These are phyloP conservation scores for Fusarium miscanthi DNA, from an alignment of 2,329 filamentous ascomycete genomes.

Conservation along the genomic window DNA sequence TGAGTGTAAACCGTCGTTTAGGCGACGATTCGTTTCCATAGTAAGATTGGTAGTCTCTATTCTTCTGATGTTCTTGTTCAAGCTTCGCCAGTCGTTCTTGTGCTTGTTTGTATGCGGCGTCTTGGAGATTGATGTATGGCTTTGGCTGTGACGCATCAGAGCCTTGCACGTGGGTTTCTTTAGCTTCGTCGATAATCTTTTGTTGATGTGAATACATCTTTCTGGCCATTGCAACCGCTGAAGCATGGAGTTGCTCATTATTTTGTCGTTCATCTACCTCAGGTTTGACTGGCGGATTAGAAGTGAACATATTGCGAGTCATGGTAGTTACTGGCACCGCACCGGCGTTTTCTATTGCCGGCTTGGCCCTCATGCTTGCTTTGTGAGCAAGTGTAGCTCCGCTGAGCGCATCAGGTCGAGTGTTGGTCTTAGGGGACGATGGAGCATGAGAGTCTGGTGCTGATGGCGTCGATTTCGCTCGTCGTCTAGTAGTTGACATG, in stretches of 20 bases:
- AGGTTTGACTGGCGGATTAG: constrained; percentile 75
- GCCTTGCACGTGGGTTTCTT: constrained; percentile 52
- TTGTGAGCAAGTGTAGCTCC: constrained; percentile 77
- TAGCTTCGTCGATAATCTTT: constrained; percentile 65
- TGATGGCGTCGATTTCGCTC: constrained; percentile 73
- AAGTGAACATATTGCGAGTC: constrained; percentile 80
- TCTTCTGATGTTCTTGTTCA: constrained; percentile 74
- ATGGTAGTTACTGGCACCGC: constrained; percentile 76
- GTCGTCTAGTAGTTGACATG: constrained; percentile 69
- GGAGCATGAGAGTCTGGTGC: constrained; percentile 37
- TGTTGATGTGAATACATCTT: constrained; percentile 83
- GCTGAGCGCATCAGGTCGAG: constrained; percentile 74
- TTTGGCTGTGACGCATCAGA: constrained; percentile 58
- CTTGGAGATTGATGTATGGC: constrained; percentile 76
- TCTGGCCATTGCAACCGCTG: constrained; percentile 89
- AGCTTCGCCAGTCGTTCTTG: constrained; percentile 85
- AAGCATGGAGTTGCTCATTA: constrained; percentile 79
- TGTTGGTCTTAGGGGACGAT: constrained; percentile 50
- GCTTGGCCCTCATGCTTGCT: constrained; percentile 57
- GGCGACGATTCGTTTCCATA: constrained; percentile 68
- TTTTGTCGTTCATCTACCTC: constrained; percentile 80
- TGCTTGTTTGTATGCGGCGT: constrained; percentile 86
- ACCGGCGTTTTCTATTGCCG: constrained; percentile 68
- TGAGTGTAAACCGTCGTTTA: constrained; percentile 60
- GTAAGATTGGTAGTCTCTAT: constrained; percentile 76